Conservation (phyloP, 106 monocot genomes). For the Allium cepa region DNA sequence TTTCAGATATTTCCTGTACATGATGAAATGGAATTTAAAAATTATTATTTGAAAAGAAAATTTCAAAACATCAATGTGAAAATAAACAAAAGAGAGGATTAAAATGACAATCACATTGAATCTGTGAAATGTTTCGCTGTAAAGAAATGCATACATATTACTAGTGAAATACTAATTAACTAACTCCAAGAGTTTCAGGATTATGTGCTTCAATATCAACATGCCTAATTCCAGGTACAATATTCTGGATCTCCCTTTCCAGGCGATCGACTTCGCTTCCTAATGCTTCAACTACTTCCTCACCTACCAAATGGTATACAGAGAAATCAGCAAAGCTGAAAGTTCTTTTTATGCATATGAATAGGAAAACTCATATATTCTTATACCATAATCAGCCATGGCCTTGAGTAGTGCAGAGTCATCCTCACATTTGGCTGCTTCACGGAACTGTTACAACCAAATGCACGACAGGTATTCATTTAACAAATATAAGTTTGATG, state of each 20-base stretch:
- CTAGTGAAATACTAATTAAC: constrained; percentile 1
- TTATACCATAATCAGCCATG: constrained; percentile 71
- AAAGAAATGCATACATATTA: constrained; percentile 2
- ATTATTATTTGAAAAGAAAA: no score
- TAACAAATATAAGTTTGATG: no score
- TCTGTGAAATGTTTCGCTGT: not conserved
- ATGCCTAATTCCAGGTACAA: constrained; percentile 68
- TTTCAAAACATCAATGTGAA: no score
- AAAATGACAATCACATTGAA: no score
- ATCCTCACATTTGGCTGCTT: constrained; percentile 42
- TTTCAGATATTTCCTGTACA: no score
- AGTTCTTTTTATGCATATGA: not conserved
- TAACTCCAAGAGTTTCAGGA: constrained; percentile 24
- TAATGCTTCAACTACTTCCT: constrained; percentile 62
- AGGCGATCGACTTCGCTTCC: constrained; percentile 68
- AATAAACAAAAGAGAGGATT: no score
- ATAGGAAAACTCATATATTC: no score
- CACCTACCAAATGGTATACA: constrained; percentile 23
- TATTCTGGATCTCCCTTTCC: constrained; percentile 59
- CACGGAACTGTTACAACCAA: constrained; percentile 45
- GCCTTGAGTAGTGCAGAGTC: constrained; percentile 45
- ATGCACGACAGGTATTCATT: not conserved
- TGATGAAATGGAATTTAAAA: no score
- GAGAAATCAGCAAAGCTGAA: not conserved
- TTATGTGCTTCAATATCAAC: constrained; percentile 79